Evolutionary conservation across 1,139 yeast genomes (phyloP), one percentile per base, ranked within the genome.

Genomic region (Suhomyces bokatorum): DNA sequence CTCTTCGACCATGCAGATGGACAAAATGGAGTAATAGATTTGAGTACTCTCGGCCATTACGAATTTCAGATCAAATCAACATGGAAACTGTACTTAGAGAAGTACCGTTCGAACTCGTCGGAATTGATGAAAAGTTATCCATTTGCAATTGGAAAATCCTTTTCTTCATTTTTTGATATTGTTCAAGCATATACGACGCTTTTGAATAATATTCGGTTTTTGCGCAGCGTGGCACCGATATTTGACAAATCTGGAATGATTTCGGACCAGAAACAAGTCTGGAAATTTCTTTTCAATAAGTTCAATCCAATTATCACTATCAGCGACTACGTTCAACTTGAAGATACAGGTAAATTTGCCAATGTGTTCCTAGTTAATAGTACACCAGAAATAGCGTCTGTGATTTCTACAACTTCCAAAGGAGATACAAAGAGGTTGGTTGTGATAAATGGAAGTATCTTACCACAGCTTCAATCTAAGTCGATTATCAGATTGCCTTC

Each of bases 361-460:
- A 54, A 49, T 37, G 33, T 51, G 3, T 17, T 49, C 27, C 35
- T 55, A 12, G 32, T 53, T 12, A 47, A 52, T 15, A 52, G 51
- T 10, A 12, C 33, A 1, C 24, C 35, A 2, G 43, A 45, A 20
- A 15, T 40, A 2, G 35, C 51, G 2, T 33, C 50, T 3, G 17
- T 50, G 6, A 39, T 45, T 4, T 33, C 45, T 9, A 36, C 30
- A 16, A 37, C 36, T 4, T 48, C 43, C 27, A 16, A 26, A 22
- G 24, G 14, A 1, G 14, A 24, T 0, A 13, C 42, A 8, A 45
- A 47, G 28, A 40, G 51, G 28, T 13, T 53, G 17, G 34, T 45
- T 4, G 26, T 47, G 7, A 14, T 46, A 6, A 54, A 52, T 3
- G 54, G 54, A 3, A 37, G 39, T 2, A 20, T 38, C 12, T 2